These are phyloP conservation scores for Cadophora gregata DNA, from an alignment of 2,329 filamentous ascomycete genomes.

Conservation along the genomic window DNA sequence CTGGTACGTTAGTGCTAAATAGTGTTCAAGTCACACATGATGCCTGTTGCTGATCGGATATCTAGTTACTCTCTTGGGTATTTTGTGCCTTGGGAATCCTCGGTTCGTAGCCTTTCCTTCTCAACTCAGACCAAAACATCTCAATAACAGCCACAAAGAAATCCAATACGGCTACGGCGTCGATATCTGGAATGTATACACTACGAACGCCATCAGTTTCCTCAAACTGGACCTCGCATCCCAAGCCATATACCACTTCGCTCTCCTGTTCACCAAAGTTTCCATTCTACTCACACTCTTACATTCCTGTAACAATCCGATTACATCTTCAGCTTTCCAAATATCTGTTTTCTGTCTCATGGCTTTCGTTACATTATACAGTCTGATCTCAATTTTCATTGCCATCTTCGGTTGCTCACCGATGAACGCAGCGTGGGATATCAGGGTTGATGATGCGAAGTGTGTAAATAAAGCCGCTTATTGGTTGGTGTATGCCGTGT, in stretches of 20 bases:
- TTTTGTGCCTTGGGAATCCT: conserved; percentile 5
- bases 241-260: not conserved
- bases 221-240: conserved; percentile 9
- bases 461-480: not conserved
- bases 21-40: no score
- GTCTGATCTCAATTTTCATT: not conserved
- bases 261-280: not conserved
- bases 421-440: not conserved
- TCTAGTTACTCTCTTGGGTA: not conserved
- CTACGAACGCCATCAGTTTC: not conserved
- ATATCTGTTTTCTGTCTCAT: not conserved
- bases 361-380: not conserved
- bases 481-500: not conserved
- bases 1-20: no score
- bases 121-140: not conserved
- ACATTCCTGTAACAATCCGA: not conserved
- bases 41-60: not conserved
- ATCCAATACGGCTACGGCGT: conserved; percentile 7
- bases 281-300: not conserved
- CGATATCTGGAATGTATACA: conserved; percentile 16
- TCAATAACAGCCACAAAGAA: not conserved
- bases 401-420: not conserved
- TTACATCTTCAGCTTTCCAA: not conserved
- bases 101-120: not conserved
- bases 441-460: not conserved